Base-by-base conservation (phyloP, 106 monocot species). In the Acanthochlamys bracteata region DNA sequence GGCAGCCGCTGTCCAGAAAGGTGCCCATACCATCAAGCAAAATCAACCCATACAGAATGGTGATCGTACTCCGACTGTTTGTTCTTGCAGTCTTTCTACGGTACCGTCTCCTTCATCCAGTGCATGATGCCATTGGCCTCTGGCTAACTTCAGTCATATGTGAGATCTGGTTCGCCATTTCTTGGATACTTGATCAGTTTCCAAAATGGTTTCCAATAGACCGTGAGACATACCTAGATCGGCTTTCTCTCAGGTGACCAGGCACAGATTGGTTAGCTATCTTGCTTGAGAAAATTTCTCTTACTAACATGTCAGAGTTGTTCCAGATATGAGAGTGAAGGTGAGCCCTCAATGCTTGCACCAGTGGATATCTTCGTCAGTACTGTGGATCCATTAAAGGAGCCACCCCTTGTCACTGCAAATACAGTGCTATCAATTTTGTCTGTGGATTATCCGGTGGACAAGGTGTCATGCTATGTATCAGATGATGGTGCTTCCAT, bases 171-270 rank as follows among this genome's bases (percentile, higher is more conserved):
- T 94, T 94, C 59, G 93, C 93, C 24, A 24, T 90, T 20, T 94
- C 93, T 0, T 94, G 93, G 93, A 94, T 94, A 46, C 93, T 94
- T 12, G 93, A 94, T 67, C 93, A 94, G 70, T 94, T 94, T 70
- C 93, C 93, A n/a, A 94, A 94, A 66, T 95, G 95, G 95, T 82
- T 75, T 64, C 95, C 95, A 3, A 86, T 95, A 20, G 90, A 90
- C 16, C 76, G 95, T 0, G 95, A 95, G 71, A 95, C 95, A 4
- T 90, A 90, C 61, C 84, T 95, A n/a, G 90, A 95, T 64, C 90
- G 95, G 60, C 87, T 95, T 24, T 87, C 93, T 57, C 83, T 94
- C 43, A 81, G 93, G 89, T 89, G 46, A 72, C 2, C 20, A 12
- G 17, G 7, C 7, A 24, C 23, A 20, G 25, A 19, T 46, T 16